Percentiles rank a stretch among this genome's conserved stretches.
Conservation (phyloP, 1,139 yeast species). For the Pichia sp. region DNA sequence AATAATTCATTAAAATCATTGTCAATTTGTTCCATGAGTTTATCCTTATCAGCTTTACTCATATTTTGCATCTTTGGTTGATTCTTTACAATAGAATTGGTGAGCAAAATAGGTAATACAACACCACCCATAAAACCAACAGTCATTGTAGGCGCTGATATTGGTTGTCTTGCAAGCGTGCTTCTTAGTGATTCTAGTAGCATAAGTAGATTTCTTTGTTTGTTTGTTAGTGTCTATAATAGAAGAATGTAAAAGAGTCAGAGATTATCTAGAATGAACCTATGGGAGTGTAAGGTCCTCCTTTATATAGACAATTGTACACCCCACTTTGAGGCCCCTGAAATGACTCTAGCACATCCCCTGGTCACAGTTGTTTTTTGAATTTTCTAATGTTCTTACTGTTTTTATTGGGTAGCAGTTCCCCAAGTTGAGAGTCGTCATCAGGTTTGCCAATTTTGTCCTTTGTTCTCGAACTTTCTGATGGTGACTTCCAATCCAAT, state of each 20-base stretch:
- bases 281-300: background rate
- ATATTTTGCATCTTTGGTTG: constrained; percentile 11
- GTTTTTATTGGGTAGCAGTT: background rate
- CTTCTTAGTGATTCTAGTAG: constrained; percentile 12
- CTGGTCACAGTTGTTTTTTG: background rate
- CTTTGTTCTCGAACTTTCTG: no score
- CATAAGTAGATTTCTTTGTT: background rate
- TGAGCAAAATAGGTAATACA: constrained; percentile 16
- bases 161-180: constrained; percentile 9
- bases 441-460: background rate
- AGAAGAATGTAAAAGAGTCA: no score
- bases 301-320: background rate
- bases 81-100: constrained; percentile 10
- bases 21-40: background rate
- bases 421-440: background rate
- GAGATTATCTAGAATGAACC: background rate
- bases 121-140: constrained; percentile 19
- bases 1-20: background rate
- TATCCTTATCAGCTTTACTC: constrained; percentile 12
- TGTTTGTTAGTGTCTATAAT: no score
- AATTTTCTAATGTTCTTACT: background rate
- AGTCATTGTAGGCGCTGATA: constrained; percentile 15
- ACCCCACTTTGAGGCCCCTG: background rate
- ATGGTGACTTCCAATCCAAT: constrained; percentile 1
- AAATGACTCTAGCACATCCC: background rate